Base-by-base conservation (phyloP, 2,329 filamentous ascomycete species). In the Fusarium albidum region DNA sequence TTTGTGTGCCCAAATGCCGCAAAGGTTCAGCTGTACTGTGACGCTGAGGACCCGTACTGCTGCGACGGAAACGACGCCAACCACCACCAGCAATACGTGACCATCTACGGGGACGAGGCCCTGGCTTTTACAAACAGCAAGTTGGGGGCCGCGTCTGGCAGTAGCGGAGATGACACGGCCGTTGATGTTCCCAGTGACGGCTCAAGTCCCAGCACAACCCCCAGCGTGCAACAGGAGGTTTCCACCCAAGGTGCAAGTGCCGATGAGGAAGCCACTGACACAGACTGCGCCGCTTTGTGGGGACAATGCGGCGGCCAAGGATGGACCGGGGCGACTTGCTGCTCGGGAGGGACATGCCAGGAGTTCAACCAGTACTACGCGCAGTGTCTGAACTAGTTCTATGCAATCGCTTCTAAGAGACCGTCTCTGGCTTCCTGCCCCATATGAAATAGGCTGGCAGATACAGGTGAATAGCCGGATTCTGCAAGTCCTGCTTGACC, bases 1-100 rank as follows among this genome's bases (percentile, higher is more conserved):
- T 88, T 85, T 70, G 72, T 71, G 37, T 88, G 85, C 73, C 79
- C 82, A 9, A 77, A 71, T 55, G 67, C 71, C 8, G 66, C 60
- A 67, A 84, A 82, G 64, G 82, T 88, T 61, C 75, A 86, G 72
- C 84, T 82, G 5, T 89, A 88, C 76, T 89, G 86, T 69, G 86
- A 89, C 62, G 73, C 79, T 5, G 66, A 80, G 4, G 86, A 89
- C 58, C 85, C 85, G 0, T 88, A 86, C 73, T 89, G 86, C 78
- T 89, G 84, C 71, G 85, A 81, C 34, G 86, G 86, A 41, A 85
- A 79, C 63, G 77, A 88, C 54, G 76, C 79, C 21, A 80, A 81
- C 63, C 77, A 80, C 7, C 86, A 88, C 69, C 82, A 87, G 68
- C 79, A 83, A 42, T 89, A 89, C 53, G 84, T 83, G n/a, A 77